Conservation (phyloP, 371 early-diverging fungal genomes). For the Aphelidium insulamus region DNA sequence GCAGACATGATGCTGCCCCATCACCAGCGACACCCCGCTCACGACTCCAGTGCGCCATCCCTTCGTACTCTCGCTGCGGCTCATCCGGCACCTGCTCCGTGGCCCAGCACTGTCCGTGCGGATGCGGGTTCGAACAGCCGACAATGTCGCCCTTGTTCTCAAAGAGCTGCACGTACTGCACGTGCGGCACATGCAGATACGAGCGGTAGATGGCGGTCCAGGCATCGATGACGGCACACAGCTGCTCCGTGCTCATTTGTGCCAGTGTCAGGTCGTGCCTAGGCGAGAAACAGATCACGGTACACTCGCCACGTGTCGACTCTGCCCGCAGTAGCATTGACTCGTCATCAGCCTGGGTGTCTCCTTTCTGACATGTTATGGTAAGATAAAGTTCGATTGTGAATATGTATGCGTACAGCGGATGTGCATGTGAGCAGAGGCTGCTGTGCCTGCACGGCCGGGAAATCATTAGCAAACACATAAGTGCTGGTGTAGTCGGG, state of each 20-base stretch:
- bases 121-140: conserved; percentile 92
- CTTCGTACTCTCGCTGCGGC: conserved; percentile 35
- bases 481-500: conserved; percentile 47
- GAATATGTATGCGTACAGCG: too few relatives aligned
- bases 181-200: conserved; percentile 15
- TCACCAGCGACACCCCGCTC: conserved; percentile 18
- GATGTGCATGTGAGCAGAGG: too few relatives aligned
- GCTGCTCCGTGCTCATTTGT: conserved; percentile 38
- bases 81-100: conserved; percentile 58
- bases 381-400: conserved; percentile 1
- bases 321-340: conserved; percentile 28
- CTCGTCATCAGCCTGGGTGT: too few relatives aligned
- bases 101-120: conserved; percentile 80
- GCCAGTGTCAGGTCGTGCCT: conserved; percentile 70
- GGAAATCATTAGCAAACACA: conserved; percentile 73
- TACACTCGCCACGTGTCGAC: conserved; percentile 52
- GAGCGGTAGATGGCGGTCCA: conserved; percentile 41
- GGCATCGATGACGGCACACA: conserved; percentile 36
- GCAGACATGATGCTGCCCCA: conserved; percentile 21
- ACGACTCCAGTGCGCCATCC: conserved; percentile 25
- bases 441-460: conserved; percentile 50
- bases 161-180: conserved; percentile 73
- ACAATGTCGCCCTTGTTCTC: conserved; percentile 90
- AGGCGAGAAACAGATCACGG: conserved; percentile 75
- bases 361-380: too few relatives aligned